Evolutionary conservation across 2,329 filamentous ascomycete genomes (phyloP).

Genomic region (Diplodia sapinea): DNA sequence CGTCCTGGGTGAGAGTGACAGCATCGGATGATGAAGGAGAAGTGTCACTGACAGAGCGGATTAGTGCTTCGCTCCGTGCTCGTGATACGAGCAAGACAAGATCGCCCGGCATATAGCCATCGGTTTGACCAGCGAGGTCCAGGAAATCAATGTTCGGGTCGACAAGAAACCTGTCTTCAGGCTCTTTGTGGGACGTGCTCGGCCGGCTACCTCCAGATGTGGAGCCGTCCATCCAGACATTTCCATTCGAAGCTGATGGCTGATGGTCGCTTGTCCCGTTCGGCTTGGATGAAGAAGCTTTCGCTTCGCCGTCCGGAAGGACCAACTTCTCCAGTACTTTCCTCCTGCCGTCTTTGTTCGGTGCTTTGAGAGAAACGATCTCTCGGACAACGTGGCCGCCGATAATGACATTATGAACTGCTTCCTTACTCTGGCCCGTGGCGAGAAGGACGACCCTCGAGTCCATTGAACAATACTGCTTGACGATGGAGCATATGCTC

Average conservation of each 20-base stretch:
- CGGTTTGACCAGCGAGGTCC: conserved; percentile 89
- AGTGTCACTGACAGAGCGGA: conserved; percentile 70
- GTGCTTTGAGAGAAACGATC: conserved; percentile 86
- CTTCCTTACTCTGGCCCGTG: conserved; percentile 91
- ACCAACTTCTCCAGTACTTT: conserved; percentile 81
- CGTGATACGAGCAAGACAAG: conserved; percentile 83
- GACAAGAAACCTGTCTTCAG: conserved; percentile 67
- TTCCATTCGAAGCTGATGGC: background rate
- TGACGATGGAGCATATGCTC: conserved; percentile 79
- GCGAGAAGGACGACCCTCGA: conserved; percentile 85
- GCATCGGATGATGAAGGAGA: conserved; percentile 35
- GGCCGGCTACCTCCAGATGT: conserved; percentile 48
- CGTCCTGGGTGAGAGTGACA: conserved; percentile 70
- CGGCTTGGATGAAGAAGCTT: background rate
- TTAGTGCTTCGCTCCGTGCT: conserved; percentile 89
- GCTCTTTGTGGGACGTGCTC: conserved; percentile 39
- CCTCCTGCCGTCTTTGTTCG: conserved; percentile 86
- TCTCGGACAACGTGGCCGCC: conserved; percentile 92
- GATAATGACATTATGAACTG: conserved; percentile 86
- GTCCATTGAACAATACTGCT: conserved; percentile 80
- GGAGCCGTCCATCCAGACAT: conserved; percentile 76
- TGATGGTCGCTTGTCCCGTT: conserved; percentile 33
- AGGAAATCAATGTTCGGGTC: conserved; percentile 84
- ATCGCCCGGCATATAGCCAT: conserved; percentile 98
- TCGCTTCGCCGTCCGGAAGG: background rate